Base-by-base conservation (phyloP, 495 filamentous ascomycete genomes). In the Penicillium simplicissimum region DNA sequence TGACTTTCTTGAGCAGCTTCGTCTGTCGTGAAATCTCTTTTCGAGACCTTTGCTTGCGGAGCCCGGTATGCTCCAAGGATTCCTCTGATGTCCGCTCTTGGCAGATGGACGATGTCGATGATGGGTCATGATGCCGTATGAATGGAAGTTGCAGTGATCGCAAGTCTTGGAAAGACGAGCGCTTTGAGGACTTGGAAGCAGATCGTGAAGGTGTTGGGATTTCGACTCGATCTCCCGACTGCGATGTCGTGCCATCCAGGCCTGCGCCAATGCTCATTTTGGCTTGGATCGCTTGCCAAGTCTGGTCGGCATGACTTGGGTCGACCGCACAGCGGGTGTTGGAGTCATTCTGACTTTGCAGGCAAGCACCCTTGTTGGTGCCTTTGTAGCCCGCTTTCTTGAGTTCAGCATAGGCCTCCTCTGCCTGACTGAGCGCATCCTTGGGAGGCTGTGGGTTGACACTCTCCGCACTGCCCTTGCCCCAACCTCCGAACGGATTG, bases 1-100 rank as follows among this genome's bases (percentile, higher is more conserved):
- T 89, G 52, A 90, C 86, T 40, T 81, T 79, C 75, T 88, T 87
- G 55, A 81, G 73, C 31, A 90, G 74, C 67, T 85, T 89, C 37
- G 81, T 78, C 61, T 88, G 85, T 61, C 82, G 84, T 25, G 80
- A 76, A 7, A 89, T 69, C 56, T 90, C 86, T 68, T 83, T 86
- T 60, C 81, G 83, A 0, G 84, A 88, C 19, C 81, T 76, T 47
- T 84, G 79, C 43, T 77, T 80, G 13, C 77, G 79, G 19, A 86
- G 64, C 36, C 71, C 72, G 11, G 57, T 63, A 8, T 56, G 55
- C 17, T 82, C 68, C 17, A 54, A 15, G 3, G 65, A 62, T 31
- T 77, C 63, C 36, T 71, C 69, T 19, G 70, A 70, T 11, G 67
- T 63, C 14, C 69, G 68, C 33, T 71, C 68, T 40, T 63, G 59